A percentile compares a stretch with the other conserved stretches of the same genome.
Conservation (phyloP, 1,284 basidiomycete species). For the Hemileia vastatrix region DNA sequence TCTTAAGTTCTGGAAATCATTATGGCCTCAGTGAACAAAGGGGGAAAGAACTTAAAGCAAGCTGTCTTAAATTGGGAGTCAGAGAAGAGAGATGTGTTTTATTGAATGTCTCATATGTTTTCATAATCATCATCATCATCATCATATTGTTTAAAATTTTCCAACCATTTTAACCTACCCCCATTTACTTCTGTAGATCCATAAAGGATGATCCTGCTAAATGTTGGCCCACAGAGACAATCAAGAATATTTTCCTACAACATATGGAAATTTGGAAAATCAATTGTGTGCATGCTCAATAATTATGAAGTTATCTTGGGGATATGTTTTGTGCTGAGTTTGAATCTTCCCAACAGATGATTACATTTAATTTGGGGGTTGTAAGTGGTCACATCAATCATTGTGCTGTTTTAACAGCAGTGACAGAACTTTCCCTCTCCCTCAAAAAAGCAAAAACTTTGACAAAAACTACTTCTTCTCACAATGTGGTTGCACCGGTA, state of each 20-base stretch:
- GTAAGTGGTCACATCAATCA: conserved; percentile 87
- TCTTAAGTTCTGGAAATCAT: conserved; percentile 53
- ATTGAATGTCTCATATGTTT: conserved; percentile 54
- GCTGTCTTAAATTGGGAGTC: conserved; percentile 27
- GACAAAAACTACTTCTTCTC: not conserved
- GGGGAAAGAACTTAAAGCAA: conserved; percentile 54
- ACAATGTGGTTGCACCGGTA: conserved; percentile 36
- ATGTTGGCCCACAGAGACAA: conserved; percentile 57
- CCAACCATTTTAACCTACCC: no score
- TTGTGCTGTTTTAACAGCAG: conserved; percentile 55
- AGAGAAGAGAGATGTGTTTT: conserved; percentile 53
- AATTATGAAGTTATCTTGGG: no score
- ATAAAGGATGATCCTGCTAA: conserved; percentile 67
- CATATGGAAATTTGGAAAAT: conserved; percentile 57
- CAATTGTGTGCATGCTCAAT: conserved; percentile 52
- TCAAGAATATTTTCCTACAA: conserved; percentile 55
- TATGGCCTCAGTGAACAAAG: conserved; percentile 65
- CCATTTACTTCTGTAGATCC: no score
- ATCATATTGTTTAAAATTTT: not conserved
- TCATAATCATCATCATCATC: not conserved
- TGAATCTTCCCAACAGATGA: conserved; percentile 52
- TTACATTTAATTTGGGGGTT: conserved; percentile 78
- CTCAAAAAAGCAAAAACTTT: conserved; percentile 9
- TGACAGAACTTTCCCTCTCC: conserved; percentile 1
- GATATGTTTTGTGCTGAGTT: not conserved